These are phyloP conservation scores for Nothopassalora personata DNA, from an alignment of 2,329 filamentous ascomycete genomes.

Conservation along the genomic window DNA sequence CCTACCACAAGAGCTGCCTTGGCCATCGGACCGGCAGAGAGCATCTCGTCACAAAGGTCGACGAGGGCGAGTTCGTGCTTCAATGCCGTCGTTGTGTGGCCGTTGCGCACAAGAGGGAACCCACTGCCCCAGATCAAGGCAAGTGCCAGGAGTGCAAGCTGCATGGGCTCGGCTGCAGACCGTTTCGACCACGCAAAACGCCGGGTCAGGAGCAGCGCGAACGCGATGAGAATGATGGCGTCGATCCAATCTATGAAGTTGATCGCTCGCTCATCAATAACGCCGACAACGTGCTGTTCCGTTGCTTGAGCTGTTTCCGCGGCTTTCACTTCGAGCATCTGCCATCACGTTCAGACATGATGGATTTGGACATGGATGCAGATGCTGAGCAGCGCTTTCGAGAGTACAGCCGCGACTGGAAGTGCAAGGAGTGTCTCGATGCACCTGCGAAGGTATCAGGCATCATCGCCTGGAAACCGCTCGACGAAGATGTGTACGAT, in stretches of 20 bases:
- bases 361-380: constrained; percentile 43
- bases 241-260: constrained; percentile 68
- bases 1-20: constrained; percentile 79
- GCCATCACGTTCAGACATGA: constrained; percentile 47
- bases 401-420: constrained; percentile 71
- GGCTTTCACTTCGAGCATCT: constrained; percentile 83
- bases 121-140: constrained; percentile 62
- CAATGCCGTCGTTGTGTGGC: constrained; percentile 86
- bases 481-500: constrained; percentile 52
- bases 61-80: constrained; percentile 69
- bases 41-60: constrained; percentile 86
- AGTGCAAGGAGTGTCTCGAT: constrained; percentile 70
- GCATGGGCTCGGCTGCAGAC: constrained; percentile 62
- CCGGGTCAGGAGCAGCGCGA: constrained; percentile 77
- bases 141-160: constrained; percentile 65
- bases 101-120: constrained; percentile 61
- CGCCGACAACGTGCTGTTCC: constrained; percentile 69
- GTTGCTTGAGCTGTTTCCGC: constrained; percentile 70
- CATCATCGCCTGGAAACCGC: constrained; percentile 85
- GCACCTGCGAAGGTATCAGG: constrained; percentile 62
- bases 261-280: constrained; percentile 66
- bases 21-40: constrained; percentile 68
- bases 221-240: constrained; percentile 69
- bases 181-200: constrained; percentile 69
- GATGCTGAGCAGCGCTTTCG: constrained; percentile 58